These are phyloP conservation scores for Cutaneotrichosporon dermatis DNA, from an alignment of 1,284 basidiomycete species.

Conservation along the genomic window DNA sequence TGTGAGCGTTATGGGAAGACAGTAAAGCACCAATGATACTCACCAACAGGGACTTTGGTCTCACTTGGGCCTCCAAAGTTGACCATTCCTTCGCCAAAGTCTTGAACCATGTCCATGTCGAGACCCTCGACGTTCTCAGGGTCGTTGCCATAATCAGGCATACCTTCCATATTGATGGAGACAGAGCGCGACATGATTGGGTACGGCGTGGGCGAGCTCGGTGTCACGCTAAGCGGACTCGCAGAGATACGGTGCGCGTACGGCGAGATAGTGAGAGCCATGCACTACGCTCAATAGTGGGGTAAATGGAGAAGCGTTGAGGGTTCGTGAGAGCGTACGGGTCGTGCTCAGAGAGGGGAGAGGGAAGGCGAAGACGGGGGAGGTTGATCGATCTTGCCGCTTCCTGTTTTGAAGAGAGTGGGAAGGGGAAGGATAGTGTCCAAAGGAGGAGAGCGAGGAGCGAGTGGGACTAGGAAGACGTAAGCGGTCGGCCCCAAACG, in stretches of 20 bases:
- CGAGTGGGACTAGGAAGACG: background rate
- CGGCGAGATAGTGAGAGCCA: conserved; percentile 20
- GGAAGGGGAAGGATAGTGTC: background rate
- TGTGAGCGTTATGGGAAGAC: background rate
- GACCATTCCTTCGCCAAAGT: conserved; percentile 45
- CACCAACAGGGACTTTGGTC: conserved; percentile 13
- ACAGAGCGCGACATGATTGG: conserved; percentile 17
- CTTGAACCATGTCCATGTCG: conserved; percentile 43
- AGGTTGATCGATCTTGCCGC: conserved; percentile 1
- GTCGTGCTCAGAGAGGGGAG: background rate
- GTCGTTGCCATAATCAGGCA: conserved; percentile 12
- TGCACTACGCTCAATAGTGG: conserved; percentile 7
- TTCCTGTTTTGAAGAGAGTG: background rate
- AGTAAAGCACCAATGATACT: conserved; percentile 1
- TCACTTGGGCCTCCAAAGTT: conserved; percentile 27
- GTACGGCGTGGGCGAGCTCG: conserved; percentile 13
- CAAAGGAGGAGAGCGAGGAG: background rate
- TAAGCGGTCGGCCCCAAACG: conserved; percentile 7
- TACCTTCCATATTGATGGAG: conserved; percentile 22
- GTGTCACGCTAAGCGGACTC: conserved; percentile 16
- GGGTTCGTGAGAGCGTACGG: background rate
- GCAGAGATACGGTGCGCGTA: conserved; percentile 18
- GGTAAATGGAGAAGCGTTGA: background rate
- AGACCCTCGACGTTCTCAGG: conserved; percentile 15
- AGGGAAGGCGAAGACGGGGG: background rate